Evolutionary conservation across 306 rosid genomes (phyloP), one percentile per base, ranked within the genome.

Genomic region (Cyclanthera cordifolia): DNA sequence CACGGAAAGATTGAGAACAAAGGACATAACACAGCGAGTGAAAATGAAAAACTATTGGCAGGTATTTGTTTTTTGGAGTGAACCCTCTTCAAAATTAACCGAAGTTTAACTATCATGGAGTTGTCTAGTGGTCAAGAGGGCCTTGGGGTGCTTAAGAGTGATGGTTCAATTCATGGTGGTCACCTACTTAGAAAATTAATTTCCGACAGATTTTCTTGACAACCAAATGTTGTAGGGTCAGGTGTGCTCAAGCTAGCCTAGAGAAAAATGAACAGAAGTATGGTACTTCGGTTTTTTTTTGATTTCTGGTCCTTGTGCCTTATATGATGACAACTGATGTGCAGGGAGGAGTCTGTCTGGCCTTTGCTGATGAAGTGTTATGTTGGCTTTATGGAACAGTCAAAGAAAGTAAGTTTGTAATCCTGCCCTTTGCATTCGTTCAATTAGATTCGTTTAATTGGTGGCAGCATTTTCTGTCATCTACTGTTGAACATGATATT

Each of bases 311-410:
- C 21, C 68, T 37, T 63, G 12, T 50, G 52, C 24, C 47, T 30
- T 6, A 28, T 51, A 68, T n/a, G n/a, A 64, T 43, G 69, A 41
- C 43, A 74, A 61, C 23, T 73, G 48, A 20, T 73, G 83, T 79
- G 66, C 89, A 93, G 96, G 99, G 99, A 47, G 99, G 99, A 79
- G 99, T 93, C 56, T 93, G 99, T 80, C 79, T 93, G 74, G 99
- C 99, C 59, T 90, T 93, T 83, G 99, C 99, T 2, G 95, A 93
- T 46, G 99, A 93, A 77, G 99, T 93, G 24, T 75, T 93, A 65
- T 93, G 99, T 82, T 93, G 99, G 99, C 94, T 93, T 28, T 93
- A 93, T 76, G 99, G 99, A 83, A 93, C 96, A 4, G 99, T 93
- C 57, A 93, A 90, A 85, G 96, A 90, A 60, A 86, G 99, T 90